Evolutionary conservation across 75 land plant genomes (phyloP), one percentile per base, ranked within the genome.

Genomic region (Picea sitchensis): DNA sequence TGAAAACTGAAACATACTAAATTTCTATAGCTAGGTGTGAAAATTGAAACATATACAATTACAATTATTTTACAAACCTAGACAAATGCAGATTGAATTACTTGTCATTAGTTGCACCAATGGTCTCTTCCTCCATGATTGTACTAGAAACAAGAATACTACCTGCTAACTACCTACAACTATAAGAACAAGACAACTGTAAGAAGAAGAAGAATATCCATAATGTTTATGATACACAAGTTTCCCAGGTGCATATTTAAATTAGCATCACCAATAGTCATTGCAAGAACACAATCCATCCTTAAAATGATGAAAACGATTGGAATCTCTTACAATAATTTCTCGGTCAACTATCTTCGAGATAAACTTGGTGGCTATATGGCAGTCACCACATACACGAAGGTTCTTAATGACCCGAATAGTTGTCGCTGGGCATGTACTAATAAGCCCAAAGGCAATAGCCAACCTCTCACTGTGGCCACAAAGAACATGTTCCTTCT

Each of bases 321-420:
- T 76, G 38, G 77, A 20, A 76, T 76, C 77, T 76, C 77, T 38
- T 30, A 76, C 77, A 57, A 76, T 38, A 20, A 76, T 76, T 76
- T 76, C 77, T 47, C 77, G 77, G 15, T 76, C 58, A 51, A 47
- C 54, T 26, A 76, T 38, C 58, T 51, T 76, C 17, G 77, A 56
- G 6, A 76, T 76, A 21, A 51, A 76, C 23, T 76, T 76, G 13
- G 26, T 57, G 54, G 77, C 77, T 3, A 17, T 41, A 18, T 57
- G 77, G 77, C 77, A 76, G 59, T 76, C 77, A 15, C 34, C 59
- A 76, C 77, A 76, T 5, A 57, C 63, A 17, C 77, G 69, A 23
- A 76, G 77, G 77, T 76, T 76, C 54, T 76, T 76, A 20, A 51
- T 76, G 59, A 76, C 64, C 14, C 77, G 20, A 20, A 76, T 76